Conservation (phyloP, 2,329 filamentous ascomycete species). For the Aspergillus sp. region DNA sequence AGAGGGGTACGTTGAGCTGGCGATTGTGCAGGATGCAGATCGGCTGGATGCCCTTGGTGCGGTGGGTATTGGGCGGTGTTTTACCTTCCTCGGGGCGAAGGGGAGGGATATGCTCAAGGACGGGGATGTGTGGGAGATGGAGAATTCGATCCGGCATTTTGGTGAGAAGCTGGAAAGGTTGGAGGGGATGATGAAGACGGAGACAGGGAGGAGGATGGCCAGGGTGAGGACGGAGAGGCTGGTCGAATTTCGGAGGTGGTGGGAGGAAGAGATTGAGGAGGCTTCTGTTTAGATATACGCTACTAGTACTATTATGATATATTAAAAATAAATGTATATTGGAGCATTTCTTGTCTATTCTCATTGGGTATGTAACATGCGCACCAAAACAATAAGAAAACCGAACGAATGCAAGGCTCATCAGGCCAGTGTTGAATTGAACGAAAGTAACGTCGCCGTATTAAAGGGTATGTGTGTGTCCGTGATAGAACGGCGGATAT, state of each 20-base stretch:
- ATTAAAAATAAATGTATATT: neutral
- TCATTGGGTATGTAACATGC: conserved; percentile 4
- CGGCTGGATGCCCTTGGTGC: conserved; percentile 87
- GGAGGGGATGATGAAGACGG: conserved; percentile 60
- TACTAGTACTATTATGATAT: neutral
- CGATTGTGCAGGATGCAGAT: conserved; percentile 88
- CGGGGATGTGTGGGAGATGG: conserved; percentile 50
- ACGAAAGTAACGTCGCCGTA: neutral
- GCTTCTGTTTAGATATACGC: neutral
- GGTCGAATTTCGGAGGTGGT: conserved; percentile 53
- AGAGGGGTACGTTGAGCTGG: conserved; percentile 66
- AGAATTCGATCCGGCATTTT: conserved; percentile 71
- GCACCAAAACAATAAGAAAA: neutral
- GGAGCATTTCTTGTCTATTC: neutral
- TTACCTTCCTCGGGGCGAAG: conserved; percentile 70
- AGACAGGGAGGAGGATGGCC: conserved; percentile 52
- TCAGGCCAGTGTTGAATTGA: conserved; percentile 7
- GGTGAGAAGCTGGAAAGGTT: conserved; percentile 71
- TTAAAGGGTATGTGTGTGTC: conserved; percentile 1
- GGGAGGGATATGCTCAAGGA: conserved; percentile 24
- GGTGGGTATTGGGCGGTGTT: conserved; percentile 76
- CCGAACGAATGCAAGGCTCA: neutral
- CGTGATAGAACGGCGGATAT: neutral
- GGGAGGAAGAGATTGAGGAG: conserved; percentile 49
- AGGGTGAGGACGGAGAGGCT: conserved; percentile 50